Evolutionary conservation across 2,329 filamentous ascomycete genomes (phyloP), one percentile per base, ranked within the genome.

Genomic region (Pseudogymnoascus sp.): DNA sequence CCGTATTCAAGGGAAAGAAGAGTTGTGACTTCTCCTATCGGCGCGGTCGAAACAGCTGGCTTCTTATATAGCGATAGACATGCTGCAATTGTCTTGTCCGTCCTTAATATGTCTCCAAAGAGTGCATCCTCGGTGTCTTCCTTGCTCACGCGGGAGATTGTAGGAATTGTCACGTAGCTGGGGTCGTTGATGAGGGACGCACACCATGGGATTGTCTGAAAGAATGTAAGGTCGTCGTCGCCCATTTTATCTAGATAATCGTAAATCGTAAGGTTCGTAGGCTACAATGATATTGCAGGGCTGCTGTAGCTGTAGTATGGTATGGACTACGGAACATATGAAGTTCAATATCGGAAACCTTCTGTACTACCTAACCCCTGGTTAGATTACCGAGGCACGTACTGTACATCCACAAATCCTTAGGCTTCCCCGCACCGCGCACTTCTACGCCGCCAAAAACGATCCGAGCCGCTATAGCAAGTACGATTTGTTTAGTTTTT

Each of bases 161-260:
- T 63, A 5, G 59, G 59, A 5, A 23, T 31, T n/a, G 55, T 52
- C 38, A 61, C 49, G 18, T 25, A 23, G 12, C 14, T 25, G 14
- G 59, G 62, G 60, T 63, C 59, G 45, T 43, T 35, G 14, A 63
- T 31, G 18, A 61, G 16, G 31, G 38, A 38, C 25, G 62, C 33
- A 60, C 62, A 63, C 62, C 62, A 63, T n/a, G 62, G 62, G 16
- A 61, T 61, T 8, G 62, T 45, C 55, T 59, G 55, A 23, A 59
- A 59, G 21, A 59, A 59, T 23, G 55, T 37, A 21, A 37, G 31
- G 9, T 59, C 55, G 28, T 59, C 12, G 55, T 38, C 21, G 31
- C 31, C 55, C 55, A 59, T 59, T 35, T 23, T 59, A 59, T 35
- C 35, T 23, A 59, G 14, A 38, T 4, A 28, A 23, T 16, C 12